These are phyloP conservation scores for Papiliotrema nemorosa DNA, from an alignment of 1,284 basidiomycete species.

Conservation along the genomic window DNA sequence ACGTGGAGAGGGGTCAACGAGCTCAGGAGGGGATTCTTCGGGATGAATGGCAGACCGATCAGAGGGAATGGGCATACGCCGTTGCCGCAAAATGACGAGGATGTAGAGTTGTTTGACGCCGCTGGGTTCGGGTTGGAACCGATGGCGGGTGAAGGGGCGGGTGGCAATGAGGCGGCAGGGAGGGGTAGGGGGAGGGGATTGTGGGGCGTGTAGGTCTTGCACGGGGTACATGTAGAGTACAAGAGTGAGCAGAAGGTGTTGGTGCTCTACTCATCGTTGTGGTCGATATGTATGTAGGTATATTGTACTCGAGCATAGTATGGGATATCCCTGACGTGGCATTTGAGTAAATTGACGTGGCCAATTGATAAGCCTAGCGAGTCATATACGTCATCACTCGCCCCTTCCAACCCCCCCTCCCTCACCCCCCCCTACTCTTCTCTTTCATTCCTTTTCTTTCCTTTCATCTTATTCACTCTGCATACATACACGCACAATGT, in stretches of 20 bases:
- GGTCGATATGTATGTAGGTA: too few species aligned
- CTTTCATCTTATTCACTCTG: background rate
- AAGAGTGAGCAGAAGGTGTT: too few species aligned
- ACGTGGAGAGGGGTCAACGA: slow-evolving; percentile 33
- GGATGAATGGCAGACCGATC: slow-evolving; percentile 29
- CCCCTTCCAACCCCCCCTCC: background rate
- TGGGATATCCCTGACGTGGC: too few species aligned
- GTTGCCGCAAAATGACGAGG: slow-evolving; percentile 18
- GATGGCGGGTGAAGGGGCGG: slow-evolving; percentile 26
- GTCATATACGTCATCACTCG: background rate
- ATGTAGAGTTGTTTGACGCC: slow-evolving; percentile 42
- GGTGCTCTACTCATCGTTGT: too few species aligned
- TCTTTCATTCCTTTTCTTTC: background rate
- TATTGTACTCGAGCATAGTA: too few species aligned
- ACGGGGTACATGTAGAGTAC: too few species aligned
- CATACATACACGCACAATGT: background rate
- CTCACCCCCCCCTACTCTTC: background rate
- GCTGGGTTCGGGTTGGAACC: slow-evolving; percentile 40
- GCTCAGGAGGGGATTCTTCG: slow-evolving; percentile 42
- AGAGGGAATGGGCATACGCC: slow-evolving; percentile 30
- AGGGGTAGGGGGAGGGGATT: slow-evolving; percentile 13
- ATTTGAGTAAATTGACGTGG: too few species aligned
- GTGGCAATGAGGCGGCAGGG: slow-evolving; percentile 2
- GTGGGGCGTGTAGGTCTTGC: slow-evolving; percentile 16
- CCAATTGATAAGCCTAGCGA: too few species aligned